These are phyloP conservation scores for Microsporum audouinii DNA, from an alignment of 2,329 filamentous ascomycete species.

Conservation along the genomic window DNA sequence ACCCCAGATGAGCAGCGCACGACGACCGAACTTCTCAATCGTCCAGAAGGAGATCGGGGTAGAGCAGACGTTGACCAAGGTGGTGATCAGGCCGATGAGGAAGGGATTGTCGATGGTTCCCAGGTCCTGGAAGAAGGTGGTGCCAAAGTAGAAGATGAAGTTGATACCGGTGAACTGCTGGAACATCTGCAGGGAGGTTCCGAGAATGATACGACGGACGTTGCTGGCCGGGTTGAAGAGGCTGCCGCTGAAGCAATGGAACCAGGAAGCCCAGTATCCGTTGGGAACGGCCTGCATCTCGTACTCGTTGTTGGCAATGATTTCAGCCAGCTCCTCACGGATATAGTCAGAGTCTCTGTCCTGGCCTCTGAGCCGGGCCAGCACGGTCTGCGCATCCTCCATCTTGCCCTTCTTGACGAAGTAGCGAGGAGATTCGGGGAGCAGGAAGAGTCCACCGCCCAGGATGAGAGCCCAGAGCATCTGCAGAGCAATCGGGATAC, in stretches of 20 bases:
- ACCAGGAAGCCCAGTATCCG: constrained; percentile 57
- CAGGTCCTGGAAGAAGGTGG: constrained; percentile 69
- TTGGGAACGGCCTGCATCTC: constrained; percentile 58
- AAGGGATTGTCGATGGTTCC: constrained; percentile 68
- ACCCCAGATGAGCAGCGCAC: constrained; percentile 65
- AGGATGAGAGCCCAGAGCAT: constrained; percentile 72
- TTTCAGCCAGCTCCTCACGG: constrained; percentile 68
- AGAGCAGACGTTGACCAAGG: constrained; percentile 74
- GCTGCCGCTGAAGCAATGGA: constrained; percentile 49
- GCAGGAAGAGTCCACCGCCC: constrained; percentile 56
- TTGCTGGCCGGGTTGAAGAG: constrained; percentile 43
- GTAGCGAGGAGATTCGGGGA: constrained; percentile 78
- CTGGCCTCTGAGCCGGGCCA: constrained; percentile 64
- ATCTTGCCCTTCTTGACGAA: constrained; percentile 68
- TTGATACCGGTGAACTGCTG: constrained; percentile 78
- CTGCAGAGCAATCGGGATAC: constrained; percentile 70
- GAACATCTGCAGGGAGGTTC: constrained; percentile 68
- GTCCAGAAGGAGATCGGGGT: constrained; percentile 82
- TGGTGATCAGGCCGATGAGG: constrained; percentile 75
- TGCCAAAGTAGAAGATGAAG: constrained; percentile 80
- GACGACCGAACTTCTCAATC: constrained; percentile 71
- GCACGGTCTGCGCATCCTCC: constrained; percentile 49
- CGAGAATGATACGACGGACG: constrained; percentile 57
- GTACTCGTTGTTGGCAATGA: constrained; percentile 80
- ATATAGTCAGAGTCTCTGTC: constrained; percentile 61